A percentile compares a stretch with the other conserved stretches of the same genome.
phyloP scores from a whole-genome alignment of 768 basidiomycete genomes.

The Leccinum variicolor region DNA sequence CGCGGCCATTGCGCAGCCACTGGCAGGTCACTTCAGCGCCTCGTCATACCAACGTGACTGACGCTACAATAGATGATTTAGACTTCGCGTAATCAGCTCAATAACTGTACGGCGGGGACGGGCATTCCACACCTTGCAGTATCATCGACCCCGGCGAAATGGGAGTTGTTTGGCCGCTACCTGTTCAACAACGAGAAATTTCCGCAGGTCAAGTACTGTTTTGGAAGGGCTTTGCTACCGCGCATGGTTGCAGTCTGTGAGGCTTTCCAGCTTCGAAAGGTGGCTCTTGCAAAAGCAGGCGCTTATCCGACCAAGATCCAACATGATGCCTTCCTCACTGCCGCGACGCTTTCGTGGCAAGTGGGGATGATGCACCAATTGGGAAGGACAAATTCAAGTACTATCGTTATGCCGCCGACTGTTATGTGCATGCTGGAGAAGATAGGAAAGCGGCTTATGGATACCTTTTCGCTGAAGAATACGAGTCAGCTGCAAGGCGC shows the following conservation, averaged over 20 bases:
- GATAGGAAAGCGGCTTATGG: constrained; percentile 41
- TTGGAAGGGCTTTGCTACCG: constrained; percentile 41
- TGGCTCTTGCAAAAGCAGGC: constrained; percentile 37
- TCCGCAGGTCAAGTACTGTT: constrained; percentile 53
- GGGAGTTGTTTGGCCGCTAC: constrained; percentile 40
- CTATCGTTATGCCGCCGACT: constrained; percentile 44
- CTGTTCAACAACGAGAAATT: constrained; percentile 42
- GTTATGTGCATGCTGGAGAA: constrained; percentile 41
- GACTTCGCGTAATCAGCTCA: constrained; percentile 43
- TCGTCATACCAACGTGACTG: neutral
- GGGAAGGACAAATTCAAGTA: constrained; percentile 34
- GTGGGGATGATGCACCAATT: constrained; percentile 30
- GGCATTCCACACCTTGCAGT: constrained; percentile 54
- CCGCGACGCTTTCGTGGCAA: constrained; percentile 50
- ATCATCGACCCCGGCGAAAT: constrained; percentile 47
- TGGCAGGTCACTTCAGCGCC: neutral
- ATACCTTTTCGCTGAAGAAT: constrained; percentile 43
- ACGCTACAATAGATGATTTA: constrained; percentile 44
- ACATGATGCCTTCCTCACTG: constrained; percentile 36
- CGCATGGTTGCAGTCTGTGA: constrained; percentile 45
- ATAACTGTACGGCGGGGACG: constrained; percentile 45
- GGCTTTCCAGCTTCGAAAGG: constrained; percentile 53
- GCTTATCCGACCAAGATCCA: constrained; percentile 12
- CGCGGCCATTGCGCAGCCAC: too few relatives aligned
- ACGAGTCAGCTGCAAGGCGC: constrained; percentile 40